Conservation (phyloP, 208 protist genomes). For the Trypanosoma rangeli region DNA sequence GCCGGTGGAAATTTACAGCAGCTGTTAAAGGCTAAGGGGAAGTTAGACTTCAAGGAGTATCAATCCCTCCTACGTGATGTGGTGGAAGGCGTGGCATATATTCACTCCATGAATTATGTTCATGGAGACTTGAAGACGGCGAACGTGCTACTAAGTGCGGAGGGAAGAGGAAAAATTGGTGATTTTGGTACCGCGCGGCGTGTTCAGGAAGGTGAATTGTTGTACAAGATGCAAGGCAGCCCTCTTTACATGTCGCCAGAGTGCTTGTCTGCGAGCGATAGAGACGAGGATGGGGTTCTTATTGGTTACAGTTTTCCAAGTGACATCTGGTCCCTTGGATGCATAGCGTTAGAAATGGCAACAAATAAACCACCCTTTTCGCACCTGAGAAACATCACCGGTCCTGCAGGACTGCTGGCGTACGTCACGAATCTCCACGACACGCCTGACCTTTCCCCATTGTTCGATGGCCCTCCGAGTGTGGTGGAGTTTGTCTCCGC, state of each 20-base stretch:
- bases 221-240: constrained; percentile 88
- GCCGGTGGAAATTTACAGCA: constrained; percentile 76
- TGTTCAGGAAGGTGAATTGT: constrained; percentile 54
- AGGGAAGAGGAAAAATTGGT: constrained; percentile 87
- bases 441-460: constrained; percentile 76
- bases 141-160: constrained; percentile 85
- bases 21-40: constrained; percentile 52
- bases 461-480: constrained; percentile 67
- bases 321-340: constrained; percentile 91
- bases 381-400: constrained; percentile 70
- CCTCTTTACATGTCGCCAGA: constrained; percentile 90
- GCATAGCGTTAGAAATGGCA: constrained; percentile 87
- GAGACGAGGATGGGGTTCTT: constrained; percentile 58
- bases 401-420: constrained; percentile 66
- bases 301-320: constrained; percentile 83
- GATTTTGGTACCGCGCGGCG: constrained; percentile 90
- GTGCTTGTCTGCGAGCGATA: constrained; percentile 80
- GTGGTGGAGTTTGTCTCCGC: constrained; percentile 84
- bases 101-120: constrained; percentile 90
- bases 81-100: constrained; percentile 87
- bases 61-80: constrained; percentile 72
- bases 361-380: constrained; percentile 86
- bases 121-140: constrained; percentile 94
- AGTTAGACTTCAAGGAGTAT: constrained; percentile 64
- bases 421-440: constrained; percentile 84